Base-by-base conservation (phyloP, 2,329 filamentous ascomycete genomes). In the Sporothrix brasiliensis region DNA sequence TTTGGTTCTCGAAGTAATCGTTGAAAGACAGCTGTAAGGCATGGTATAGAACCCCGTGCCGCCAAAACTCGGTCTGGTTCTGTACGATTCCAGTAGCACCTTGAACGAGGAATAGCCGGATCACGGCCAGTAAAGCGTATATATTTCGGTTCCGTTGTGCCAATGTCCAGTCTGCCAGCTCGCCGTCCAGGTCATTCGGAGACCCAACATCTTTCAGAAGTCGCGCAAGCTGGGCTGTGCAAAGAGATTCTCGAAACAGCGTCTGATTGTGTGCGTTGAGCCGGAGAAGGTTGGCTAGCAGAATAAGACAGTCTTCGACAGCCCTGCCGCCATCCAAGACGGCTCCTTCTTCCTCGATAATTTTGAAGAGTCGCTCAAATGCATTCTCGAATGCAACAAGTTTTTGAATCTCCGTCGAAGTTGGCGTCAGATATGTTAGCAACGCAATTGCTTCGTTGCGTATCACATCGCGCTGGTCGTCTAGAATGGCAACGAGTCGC, bases 301-400 rank as follows among this genome's bases (percentile, higher is more conserved):
- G 84, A 70, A 95, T 94, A 24, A 99, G 83, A 75, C 94, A 97
- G 79, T 99, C 95, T 79, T 98, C 94, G 3, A 97, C 92, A 14
- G 92, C 87, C 72, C 94, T 91, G 54, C 92, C 93, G 19, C 95
- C 95, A 75, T 96, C 90, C 4, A 85, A 86, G 58, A 99, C 82
- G 2, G 90, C 91, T 0, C 95, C 95, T 76, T 99, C 95, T 0
- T 85, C 83, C 74, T 90, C 87, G 68, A 99, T 92, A 68, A 98
- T 89, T 58, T 85, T 85, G 78, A 98, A 97, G 34, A 96, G 83
- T 56, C 91, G 89, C 72, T 95, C 93, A 76, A 97, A 98, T 0
- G 94, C 92, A 83, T 93, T 94, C 76, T 97, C 93, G 75, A 97
- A 98, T 0, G 93, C 95, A 30, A 98, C 94, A 1, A 98, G 86